Evolutionary conservation across 495 filamentous ascomycete species (phyloP).

Genomic region (Cryomyces minteri): DNA sequence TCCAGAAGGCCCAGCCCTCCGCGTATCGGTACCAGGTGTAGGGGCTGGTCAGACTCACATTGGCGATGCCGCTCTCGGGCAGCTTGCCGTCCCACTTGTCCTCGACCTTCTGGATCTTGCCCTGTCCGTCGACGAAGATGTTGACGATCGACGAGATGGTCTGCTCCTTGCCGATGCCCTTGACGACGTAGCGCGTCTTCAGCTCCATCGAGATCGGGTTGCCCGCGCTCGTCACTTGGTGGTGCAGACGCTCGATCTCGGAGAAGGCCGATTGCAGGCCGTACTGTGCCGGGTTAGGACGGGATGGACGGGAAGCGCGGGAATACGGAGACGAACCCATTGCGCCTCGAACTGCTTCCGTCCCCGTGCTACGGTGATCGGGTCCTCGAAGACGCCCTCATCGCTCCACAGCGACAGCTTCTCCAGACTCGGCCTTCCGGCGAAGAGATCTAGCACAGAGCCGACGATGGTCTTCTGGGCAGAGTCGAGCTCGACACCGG

Average conservation of each 20-base stretch:
- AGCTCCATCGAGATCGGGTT: slow-evolving; percentile 37
- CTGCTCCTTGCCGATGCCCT: slow-evolving; percentile 32
- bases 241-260: slow-evolving; percentile 27
- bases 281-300: too few relatives aligned
- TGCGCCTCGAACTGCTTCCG: slow-evolving; percentile 31
- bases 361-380: slow-evolving; percentile 31
- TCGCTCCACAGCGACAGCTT: slow-evolving; percentile 36
- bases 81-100: slow-evolving; percentile 38
- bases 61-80: slow-evolving; percentile 26
- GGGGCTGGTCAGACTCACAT: slow-evolving; percentile 26
- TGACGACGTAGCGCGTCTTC: slow-evolving; percentile 32
- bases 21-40: slow-evolving; percentile 23
- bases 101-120: slow-evolving; percentile 33
- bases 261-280: slow-evolving; percentile 25
- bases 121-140: slow-evolving; percentile 22
- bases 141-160: slow-evolving; percentile 29
- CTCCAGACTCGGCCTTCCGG: slow-evolving; percentile 32
- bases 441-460: slow-evolving; percentile 40
- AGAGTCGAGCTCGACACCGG: slow-evolving; percentile 26
- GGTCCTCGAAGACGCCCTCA: slow-evolving; percentile 30
- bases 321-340: slow-evolving; percentile 23
- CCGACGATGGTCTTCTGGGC: slow-evolving; percentile 32
- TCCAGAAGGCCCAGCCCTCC: slow-evolving; percentile 21
- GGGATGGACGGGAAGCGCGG: neutral
- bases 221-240: slow-evolving; percentile 29